phyloP scores from a whole-genome alignment of 768 basidiomycete species.

The Serendipita sp. region DNA sequence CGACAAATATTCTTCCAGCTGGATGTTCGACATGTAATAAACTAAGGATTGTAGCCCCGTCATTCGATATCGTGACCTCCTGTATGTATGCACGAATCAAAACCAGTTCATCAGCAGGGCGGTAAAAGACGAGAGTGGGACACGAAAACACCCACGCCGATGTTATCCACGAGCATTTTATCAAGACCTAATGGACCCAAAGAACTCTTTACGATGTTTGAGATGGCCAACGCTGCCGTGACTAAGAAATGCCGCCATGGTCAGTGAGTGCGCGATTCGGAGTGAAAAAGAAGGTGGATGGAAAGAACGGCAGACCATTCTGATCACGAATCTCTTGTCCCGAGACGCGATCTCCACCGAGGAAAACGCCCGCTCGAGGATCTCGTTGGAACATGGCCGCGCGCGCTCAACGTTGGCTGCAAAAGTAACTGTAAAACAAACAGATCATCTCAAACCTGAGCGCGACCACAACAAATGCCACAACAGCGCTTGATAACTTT shows the following conservation, averaged over 20 bases:
- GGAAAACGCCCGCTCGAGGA: constrained; percentile 79
- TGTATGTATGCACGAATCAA: constrained; percentile 23
- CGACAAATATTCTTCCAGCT: constrained; percentile 92
- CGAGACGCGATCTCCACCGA: constrained; percentile 85
- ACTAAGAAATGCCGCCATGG: constrained; percentile 33
- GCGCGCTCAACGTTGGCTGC: background rate
- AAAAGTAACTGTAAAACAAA: background rate
- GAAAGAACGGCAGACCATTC: constrained; percentile 53
- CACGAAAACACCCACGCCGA: constrained; percentile 50
- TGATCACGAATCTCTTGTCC: constrained; percentile 95
- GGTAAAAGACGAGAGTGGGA: constrained; percentile 6
- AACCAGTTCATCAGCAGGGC: constrained; percentile 12
- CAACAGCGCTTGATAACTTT: too few species aligned
- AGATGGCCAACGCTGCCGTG: constrained; percentile 87
- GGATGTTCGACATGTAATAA: constrained; percentile 91
- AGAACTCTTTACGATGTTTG: constrained; percentile 94
- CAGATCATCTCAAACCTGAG: background rate
- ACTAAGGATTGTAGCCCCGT: constrained; percentile 96
- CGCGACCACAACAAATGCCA: too few species aligned
- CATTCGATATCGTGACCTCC: constrained; percentile 99
- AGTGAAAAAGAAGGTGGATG: background rate
- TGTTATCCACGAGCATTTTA: constrained; percentile 97
- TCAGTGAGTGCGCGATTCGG: background rate
- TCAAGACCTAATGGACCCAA: constrained; percentile 89
- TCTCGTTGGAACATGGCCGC: constrained; percentile 74